phyloP scores from a whole-genome alignment of 1,284 basidiomycete genomes.

The Vanrija humicola region DNA sequence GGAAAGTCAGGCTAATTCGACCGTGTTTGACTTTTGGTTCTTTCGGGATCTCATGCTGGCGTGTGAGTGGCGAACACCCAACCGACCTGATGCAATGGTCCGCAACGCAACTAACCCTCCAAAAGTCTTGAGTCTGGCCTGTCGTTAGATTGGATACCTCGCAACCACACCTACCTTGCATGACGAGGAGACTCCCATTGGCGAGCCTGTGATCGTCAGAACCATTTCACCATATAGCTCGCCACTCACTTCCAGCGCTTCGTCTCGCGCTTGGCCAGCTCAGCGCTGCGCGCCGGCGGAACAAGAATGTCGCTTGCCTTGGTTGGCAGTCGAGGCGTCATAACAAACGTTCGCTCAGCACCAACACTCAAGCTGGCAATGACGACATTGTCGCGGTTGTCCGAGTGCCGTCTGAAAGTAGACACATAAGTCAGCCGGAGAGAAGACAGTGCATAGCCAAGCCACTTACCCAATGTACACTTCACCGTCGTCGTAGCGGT shows the following conservation, averaged over 20 bases:
- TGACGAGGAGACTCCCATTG: conserved; percentile 54
- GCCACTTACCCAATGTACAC: conserved; percentile 52
- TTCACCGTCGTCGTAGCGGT: conserved; percentile 53
- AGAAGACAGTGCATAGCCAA: neutral
- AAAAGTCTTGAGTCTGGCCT: conserved; percentile 52
- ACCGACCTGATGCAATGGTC: neutral
- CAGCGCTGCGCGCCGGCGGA: conserved; percentile 2
- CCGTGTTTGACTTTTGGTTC: conserved; percentile 44
- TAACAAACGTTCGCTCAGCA: conserved; percentile 53
- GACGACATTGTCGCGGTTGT: conserved; percentile 47
- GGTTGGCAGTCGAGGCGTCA: conserved; percentile 47
- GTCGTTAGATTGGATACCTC: neutral
- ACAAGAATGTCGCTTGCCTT: neutral
- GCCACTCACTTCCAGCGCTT: conserved; percentile 37
- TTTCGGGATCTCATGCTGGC: conserved; percentile 53
- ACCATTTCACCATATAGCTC: neutral
- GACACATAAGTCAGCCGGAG: neutral
- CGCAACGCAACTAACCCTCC: conserved; percentile 48
- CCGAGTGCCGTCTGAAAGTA: conserved; percentile 25
- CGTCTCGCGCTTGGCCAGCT: conserved; percentile 22
- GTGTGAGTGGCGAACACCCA: neutral
- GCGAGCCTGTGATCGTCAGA: conserved; percentile 30
- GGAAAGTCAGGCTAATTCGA: conserved; percentile 52
- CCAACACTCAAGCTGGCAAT: conserved; percentile 55
- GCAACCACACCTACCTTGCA: conserved; percentile 50